phyloP scores from a whole-genome alignment of 2,329 filamentous ascomycete species.

The Xylaria sp. region DNA sequence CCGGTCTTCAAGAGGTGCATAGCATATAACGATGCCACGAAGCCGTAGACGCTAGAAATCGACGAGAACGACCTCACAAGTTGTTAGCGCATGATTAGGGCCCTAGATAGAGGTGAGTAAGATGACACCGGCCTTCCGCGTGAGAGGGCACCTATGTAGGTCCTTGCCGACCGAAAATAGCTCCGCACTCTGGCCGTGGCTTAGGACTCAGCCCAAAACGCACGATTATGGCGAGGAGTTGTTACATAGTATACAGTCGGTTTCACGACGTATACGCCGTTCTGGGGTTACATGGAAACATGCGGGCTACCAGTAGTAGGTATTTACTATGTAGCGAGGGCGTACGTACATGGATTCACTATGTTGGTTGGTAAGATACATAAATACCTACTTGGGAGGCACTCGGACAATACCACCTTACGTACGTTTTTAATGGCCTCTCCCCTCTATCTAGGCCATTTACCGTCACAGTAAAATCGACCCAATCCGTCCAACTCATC shows the following conservation, averaged over 20 bases:
- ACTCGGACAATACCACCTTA: not conserved
- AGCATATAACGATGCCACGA: not conserved
- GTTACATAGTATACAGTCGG: not conserved
- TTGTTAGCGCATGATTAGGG: not conserved
- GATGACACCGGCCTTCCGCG: not conserved
- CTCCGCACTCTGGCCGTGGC: no score
- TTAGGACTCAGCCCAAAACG: no score
- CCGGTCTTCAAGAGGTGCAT: not conserved
- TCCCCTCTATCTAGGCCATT: no score
- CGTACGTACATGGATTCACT: not conserved
- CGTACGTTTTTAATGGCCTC: not conserved
- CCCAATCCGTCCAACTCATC: no score
- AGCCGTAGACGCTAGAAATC: not conserved
- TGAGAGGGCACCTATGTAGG: not conserved
- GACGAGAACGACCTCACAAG: not conserved
- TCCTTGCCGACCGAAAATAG: not conserved
- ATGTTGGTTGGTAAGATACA: not conserved
- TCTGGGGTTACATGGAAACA: conserved; percentile 2
- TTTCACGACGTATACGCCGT: not conserved
- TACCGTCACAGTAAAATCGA: not conserved
- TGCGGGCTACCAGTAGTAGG: conserved; percentile 1
- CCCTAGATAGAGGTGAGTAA: not conserved
- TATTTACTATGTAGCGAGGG: not conserved
- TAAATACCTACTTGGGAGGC: not conserved
- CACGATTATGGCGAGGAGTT: not conserved